Conservation (phyloP, 805 yeast genomes). For the Monosporozyma servazzii region DNA sequence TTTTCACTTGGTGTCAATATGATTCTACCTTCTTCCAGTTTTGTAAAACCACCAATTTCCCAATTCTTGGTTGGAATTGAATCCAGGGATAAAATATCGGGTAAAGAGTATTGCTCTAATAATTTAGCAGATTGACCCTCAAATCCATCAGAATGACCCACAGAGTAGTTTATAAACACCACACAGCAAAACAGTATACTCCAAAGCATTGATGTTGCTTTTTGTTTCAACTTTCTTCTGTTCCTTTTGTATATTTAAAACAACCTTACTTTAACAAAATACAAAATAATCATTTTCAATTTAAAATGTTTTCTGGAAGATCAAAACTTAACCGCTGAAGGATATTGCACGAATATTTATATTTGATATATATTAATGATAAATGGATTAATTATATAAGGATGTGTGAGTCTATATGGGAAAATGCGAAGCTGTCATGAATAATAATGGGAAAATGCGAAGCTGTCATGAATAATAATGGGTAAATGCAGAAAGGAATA, state of each 20-base stretch:
- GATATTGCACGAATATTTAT: background rate
- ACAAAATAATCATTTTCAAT: too few relatives aligned
- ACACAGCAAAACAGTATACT: background rate
- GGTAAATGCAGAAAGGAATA: background rate
- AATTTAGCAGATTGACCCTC: background rate
- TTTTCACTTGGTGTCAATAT: conserved; percentile 38
- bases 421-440: background rate
- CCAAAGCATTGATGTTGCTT: background rate
- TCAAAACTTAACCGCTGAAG: background rate
- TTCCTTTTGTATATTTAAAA: background rate
- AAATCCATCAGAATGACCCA: background rate
- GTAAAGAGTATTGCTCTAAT: conserved; percentile 27
- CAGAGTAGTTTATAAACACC: background rate
- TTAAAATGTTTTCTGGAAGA: background rate
- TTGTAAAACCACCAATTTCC: conserved; percentile 33
- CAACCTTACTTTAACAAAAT: background rate
- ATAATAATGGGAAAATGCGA: background rate
- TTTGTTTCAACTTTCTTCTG: background rate
- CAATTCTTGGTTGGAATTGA: conserved; percentile 24
- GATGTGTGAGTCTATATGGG: background rate
- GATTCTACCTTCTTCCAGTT: conserved; percentile 44
- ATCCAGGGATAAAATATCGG: conserved; percentile 29
- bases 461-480: background rate
- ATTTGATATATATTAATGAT: background rate
- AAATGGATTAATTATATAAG: background rate